phyloP scores from a whole-genome alignment of 116 monocot species.

The Thalassia testudinum region DNA sequence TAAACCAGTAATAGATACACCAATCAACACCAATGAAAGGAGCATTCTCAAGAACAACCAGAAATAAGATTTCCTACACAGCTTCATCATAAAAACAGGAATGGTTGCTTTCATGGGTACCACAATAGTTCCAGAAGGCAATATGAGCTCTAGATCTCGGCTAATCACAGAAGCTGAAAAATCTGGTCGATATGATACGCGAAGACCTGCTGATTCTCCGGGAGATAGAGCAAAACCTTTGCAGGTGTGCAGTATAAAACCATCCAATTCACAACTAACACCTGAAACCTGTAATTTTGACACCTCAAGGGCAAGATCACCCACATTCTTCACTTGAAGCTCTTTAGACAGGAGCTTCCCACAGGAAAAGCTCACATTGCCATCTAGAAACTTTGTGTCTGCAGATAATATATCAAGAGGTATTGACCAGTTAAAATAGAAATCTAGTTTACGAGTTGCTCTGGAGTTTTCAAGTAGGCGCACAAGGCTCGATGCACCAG shows the following conservation, averaged over 20 bases:
- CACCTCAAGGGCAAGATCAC: slow-evolving; percentile 59
- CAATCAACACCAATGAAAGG: slow-evolving; percentile 13
- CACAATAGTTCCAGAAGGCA: slow-evolving; percentile 42
- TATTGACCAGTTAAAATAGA: slow-evolving; percentile 19
- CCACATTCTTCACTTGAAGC: slow-evolving; percentile 51
- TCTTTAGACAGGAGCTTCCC: slow-evolving; percentile 38
- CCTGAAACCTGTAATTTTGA: slow-evolving; percentile 51
- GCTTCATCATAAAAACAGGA: slow-evolving; percentile 30
- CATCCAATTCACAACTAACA: slow-evolving; percentile 33
- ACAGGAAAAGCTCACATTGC: slow-evolving; percentile 14
- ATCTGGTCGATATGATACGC: slow-evolving; percentile 46
- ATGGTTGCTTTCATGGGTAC: slow-evolving; percentile 59
- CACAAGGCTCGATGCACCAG: slow-evolving; percentile 43
- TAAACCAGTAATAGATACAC: slow-evolving; percentile 11
- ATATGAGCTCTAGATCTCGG: slow-evolving; percentile 47
- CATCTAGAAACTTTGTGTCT: slow-evolving; percentile 7
- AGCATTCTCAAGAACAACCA: slow-evolving; percentile 19
- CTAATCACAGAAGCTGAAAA: slow-evolving; percentile 31
- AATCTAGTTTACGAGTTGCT: slow-evolving; percentile 40
- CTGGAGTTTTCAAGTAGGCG: slow-evolving; percentile 46
- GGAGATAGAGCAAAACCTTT: slow-evolving; percentile 54
- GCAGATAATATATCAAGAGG: slow-evolving; percentile 24
- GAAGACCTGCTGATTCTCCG: slow-evolving; percentile 42
- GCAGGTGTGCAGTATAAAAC: slow-evolving; percentile 39
- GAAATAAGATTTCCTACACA: slow-evolving; percentile 33